These are phyloP conservation scores for Ustilago loliicola DNA, from an alignment of 1,284 basidiomycete genomes.

Conservation along the genomic window DNA sequence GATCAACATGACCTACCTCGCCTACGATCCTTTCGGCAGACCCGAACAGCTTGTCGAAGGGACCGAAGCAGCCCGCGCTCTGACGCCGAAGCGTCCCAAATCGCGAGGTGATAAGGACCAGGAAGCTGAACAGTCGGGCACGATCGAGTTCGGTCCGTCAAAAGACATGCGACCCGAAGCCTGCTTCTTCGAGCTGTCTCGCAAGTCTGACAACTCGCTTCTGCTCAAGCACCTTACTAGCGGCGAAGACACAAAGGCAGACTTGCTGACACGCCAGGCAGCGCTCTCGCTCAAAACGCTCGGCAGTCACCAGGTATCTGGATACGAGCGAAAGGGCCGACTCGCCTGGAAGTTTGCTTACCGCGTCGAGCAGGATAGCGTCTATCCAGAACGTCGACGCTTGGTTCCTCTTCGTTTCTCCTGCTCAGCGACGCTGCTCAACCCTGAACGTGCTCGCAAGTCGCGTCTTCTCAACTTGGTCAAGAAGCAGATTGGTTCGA, in stretches of 20 bases:
- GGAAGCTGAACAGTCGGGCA: slow-evolving; percentile 47
- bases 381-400: neutral
- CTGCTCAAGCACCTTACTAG: slow-evolving; percentile 59
- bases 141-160: slow-evolving; percentile 41
- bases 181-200: slow-evolving; percentile 13
- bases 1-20: slow-evolving; percentile 55
- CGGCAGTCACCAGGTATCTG: slow-evolving; percentile 56
- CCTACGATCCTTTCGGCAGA: slow-evolving; percentile 62
- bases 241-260: slow-evolving; percentile 58
- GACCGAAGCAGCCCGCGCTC: slow-evolving; percentile 15
- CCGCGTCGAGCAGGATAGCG: slow-evolving; percentile 34
- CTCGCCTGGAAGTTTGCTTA: slow-evolving; percentile 62
- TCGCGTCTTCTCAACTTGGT: slow-evolving; percentile 56
- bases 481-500: slow-evolving; percentile 57
- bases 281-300: slow-evolving; percentile 42
- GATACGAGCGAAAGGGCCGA: slow-evolving; percentile 56
- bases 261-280: slow-evolving; percentile 60
- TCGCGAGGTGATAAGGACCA: slow-evolving; percentile 49
- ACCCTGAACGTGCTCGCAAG: slow-evolving; percentile 57
- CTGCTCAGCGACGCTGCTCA: slow-evolving; percentile 60
- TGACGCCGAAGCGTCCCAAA: slow-evolving; percentile 47
- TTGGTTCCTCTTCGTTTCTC: slow-evolving; percentile 53
- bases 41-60: slow-evolving; percentile 50
- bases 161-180: slow-evolving; percentile 11
- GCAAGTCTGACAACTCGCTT: slow-evolving; percentile 20